These are phyloP conservation scores for Camelina laxa DNA, from an alignment of 345 rosid species.

Conservation along the genomic window DNA sequence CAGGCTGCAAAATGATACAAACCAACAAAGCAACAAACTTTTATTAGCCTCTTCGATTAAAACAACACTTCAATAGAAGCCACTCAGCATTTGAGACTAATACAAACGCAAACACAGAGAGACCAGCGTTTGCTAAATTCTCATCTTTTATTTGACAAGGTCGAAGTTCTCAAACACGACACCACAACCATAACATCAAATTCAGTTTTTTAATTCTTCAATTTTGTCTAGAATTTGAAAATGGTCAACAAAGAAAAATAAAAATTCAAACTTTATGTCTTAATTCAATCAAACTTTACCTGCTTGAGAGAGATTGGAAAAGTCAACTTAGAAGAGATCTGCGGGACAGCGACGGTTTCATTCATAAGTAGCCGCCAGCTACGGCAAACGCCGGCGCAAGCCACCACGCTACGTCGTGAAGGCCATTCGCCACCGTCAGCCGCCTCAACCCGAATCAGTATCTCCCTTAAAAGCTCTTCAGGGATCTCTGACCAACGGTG, in stretches of 20 bases:
- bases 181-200: background rate
- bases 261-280: slow-evolving; percentile 31
- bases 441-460: slow-evolving; percentile 65
- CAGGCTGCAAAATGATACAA: slow-evolving; percentile 60
- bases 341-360: slow-evolving; percentile 72
- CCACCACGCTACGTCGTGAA: slow-evolving; percentile 70
- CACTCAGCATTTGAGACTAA: slow-evolving; percentile 2
- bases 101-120: slow-evolving; percentile 33
- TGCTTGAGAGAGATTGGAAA: slow-evolving; percentile 90
- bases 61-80: background rate
- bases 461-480: slow-evolving; percentile 74
- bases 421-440: slow-evolving; percentile 76
- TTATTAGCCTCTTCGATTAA: background rate
- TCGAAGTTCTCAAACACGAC: background rate
- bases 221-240: slow-evolving; percentile 7
- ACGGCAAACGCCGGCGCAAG: slow-evolving; percentile 85
- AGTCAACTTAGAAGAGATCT: slow-evolving; percentile 71
- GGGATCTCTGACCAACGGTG: slow-evolving; percentile 81
- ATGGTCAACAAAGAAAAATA: slow-evolving; percentile 17
- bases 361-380: slow-evolving; percentile 72
- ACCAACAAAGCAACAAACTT: slow-evolving; percentile 10
- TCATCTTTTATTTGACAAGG: background rate
- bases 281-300: slow-evolving; percentile 48
- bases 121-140: background rate
- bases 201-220: background rate